Conservation (phyloP, 345 rosid species). For the Noccaea caerulescens region DNA sequence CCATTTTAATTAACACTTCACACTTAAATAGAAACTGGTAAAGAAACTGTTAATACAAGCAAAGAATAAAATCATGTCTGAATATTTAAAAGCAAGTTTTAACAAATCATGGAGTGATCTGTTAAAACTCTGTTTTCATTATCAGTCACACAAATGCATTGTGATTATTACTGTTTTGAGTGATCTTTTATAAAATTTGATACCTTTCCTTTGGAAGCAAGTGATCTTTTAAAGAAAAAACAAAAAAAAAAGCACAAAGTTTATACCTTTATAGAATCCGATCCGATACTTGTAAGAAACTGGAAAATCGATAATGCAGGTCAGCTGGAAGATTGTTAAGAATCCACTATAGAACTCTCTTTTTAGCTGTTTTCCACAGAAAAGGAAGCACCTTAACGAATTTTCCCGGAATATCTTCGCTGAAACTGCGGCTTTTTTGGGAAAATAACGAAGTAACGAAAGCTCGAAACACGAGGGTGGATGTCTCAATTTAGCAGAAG, state of each 20-base stretch:
- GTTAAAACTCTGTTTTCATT: conserved; percentile 42
- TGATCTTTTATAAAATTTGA: conserved; percentile 16
- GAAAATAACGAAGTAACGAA: conserved; percentile 4
- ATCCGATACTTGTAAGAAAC: conserved; percentile 37
- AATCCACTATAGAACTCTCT: conserved; percentile 3
- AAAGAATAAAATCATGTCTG: conserved; percentile 37
- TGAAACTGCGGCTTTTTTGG: conserved; percentile 33
- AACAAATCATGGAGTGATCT: conserved; percentile 37
- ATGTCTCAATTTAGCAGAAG: conserved; percentile 38
- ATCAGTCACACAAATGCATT: conserved; percentile 32
- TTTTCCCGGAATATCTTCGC: conserved; percentile 35
- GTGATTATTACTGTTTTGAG: conserved; percentile 39
- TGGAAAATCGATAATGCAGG: conserved; percentile 33
- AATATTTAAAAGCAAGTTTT: background rate
- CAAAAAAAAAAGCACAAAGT: background rate
- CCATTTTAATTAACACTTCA: conserved; percentile 31
- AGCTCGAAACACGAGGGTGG: conserved; percentile 27
- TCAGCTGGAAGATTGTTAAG: conserved; percentile 35
- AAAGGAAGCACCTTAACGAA: background rate
- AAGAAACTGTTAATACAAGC: conserved; percentile 43
- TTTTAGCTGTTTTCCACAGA: conserved; percentile 45
- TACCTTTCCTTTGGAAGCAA: conserved; percentile 44
- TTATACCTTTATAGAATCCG: conserved; percentile 41
- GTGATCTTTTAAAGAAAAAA: conserved; percentile 10
- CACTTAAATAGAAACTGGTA: conserved; percentile 28